These are phyloP conservation scores for Harringtonia lauricola DNA, from an alignment of 2,329 filamentous ascomycete genomes.

Conservation along the genomic window DNA sequence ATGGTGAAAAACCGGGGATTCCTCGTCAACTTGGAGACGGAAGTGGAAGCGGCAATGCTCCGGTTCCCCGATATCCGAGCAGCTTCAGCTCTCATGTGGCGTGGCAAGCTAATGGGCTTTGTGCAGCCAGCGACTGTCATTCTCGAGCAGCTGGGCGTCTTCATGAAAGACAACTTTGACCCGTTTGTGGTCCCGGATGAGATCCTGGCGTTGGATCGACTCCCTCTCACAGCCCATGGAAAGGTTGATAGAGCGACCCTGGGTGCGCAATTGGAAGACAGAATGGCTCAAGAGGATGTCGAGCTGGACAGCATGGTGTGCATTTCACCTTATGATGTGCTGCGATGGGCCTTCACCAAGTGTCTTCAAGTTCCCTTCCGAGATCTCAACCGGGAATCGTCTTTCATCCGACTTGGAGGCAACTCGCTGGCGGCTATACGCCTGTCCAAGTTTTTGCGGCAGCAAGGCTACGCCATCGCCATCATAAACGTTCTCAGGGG, in stretches of 20 bases:
- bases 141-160: not conserved
- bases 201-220: not conserved
- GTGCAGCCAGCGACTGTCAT: slow-evolving; percentile 1
- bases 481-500: too few species aligned
- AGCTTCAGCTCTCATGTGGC: slow-evolving; percentile 13
- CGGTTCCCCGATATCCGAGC: slow-evolving; percentile 7
- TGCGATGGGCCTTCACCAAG: too few species aligned
- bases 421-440: too few species aligned
- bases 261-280: too few species aligned
- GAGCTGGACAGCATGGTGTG: too few species aligned
- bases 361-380: too few species aligned
- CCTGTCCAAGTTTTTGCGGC: too few species aligned
- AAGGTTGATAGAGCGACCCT: slow-evolving; percentile 60
- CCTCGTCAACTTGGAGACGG: slow-evolving; percentile 22
- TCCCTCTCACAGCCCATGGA: slow-evolving; percentile 9
- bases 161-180: not conserved
- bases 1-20: slow-evolving; percentile 23
- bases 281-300: too few species aligned
- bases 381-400: too few species aligned
- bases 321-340: too few species aligned
- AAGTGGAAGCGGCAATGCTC: slow-evolving; percentile 18
- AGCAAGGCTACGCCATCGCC: too few species aligned
- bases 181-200: not conserved
- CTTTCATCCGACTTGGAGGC: too few species aligned
- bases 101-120: slow-evolving; percentile 11